Evolutionary conservation across 306 rosid species (phyloP), one percentile per base, ranked within the genome.

Genomic region (Quillaja saponaria): DNA sequence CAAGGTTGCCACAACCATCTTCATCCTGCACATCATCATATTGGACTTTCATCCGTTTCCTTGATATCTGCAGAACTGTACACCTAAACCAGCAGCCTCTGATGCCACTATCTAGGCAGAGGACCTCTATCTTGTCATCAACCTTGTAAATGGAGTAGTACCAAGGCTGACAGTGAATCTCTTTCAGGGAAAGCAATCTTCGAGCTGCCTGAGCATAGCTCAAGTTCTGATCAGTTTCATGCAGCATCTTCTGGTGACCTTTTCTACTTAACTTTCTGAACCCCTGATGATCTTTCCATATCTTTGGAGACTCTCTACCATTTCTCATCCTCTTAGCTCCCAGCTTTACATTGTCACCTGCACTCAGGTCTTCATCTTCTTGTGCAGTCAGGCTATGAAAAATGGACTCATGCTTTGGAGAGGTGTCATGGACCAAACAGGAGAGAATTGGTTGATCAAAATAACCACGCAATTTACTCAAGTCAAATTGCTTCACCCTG

Each of bases 31-130:
- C 68, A 59, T 92, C 99, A 63, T 81, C 78, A 14, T 92, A 92
- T 60, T 53, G 91, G 46, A 92, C 95, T 80, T 85, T 85, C 64
- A 92, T 58, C 69, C 82, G 89, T 57, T 89, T 92, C 71, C 79
- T 80, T 9, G 95, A 81, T 50, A 80, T 68, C 69, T 81, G 84
- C 81, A 83, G 49, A 34, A 92, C 76, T 6, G 83, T 86, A 78
- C 99, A 92, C 73, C 95, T 84, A 80, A 92, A 92, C 99, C 99
- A 92, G 83, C 99, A 92, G 68, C 99, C 99, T 69, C 95, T 80
- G 73, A 92, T 92, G 77, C 99, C 99, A 63, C 99, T 92, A 76
- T 92, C 99, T 76, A 89, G 99, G 84, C 95, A 89, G 53, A 92
- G 87, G 71, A 89, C 58, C 82, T 92, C 99, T 74, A 92, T 80